These are phyloP conservation scores for Graphiopsis chlorocephala DNA, from an alignment of 2,329 filamentous ascomycete species.

Conservation along the genomic window DNA sequence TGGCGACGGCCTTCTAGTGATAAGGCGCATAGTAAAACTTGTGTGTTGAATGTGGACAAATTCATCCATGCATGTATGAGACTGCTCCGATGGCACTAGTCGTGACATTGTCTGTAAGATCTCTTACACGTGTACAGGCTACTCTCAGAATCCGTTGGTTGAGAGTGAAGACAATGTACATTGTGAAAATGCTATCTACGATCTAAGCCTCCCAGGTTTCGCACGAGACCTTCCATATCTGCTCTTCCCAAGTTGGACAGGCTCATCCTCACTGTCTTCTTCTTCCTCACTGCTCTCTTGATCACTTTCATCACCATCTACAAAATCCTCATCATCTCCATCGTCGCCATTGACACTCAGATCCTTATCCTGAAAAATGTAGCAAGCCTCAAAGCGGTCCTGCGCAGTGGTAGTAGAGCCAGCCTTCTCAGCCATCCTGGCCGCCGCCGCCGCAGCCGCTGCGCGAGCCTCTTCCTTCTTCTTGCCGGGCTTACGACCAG, in stretches of 20 bases:
- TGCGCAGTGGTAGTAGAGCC: background rate
- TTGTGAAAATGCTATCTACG: background rate
- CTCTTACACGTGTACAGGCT: background rate
- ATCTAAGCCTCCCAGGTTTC: background rate
- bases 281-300: conserved; percentile 7
- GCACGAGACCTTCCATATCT: background rate
- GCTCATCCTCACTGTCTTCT: background rate
- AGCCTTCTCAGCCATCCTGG: background rate
- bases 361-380: conserved; percentile 17
- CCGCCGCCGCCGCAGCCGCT: background rate
- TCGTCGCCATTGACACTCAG: conserved; percentile 18
- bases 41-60: background rate
- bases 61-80: background rate
- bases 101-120: background rate
- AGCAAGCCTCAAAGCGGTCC: conserved; percentile 17
- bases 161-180: background rate
- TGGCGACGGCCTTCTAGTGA: no score
- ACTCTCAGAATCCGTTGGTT: background rate
- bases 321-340: conserved; percentile 19
- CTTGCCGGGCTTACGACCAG: conserved; percentile 19
- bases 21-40: background rate
- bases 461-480: background rate
- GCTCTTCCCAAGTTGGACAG: background rate
- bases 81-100: background rate
- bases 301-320: background rate